Evolutionary conservation across 371 early-diverging fungal species (phyloP).

Genomic region (Dinochytrium kinnereticum): DNA sequence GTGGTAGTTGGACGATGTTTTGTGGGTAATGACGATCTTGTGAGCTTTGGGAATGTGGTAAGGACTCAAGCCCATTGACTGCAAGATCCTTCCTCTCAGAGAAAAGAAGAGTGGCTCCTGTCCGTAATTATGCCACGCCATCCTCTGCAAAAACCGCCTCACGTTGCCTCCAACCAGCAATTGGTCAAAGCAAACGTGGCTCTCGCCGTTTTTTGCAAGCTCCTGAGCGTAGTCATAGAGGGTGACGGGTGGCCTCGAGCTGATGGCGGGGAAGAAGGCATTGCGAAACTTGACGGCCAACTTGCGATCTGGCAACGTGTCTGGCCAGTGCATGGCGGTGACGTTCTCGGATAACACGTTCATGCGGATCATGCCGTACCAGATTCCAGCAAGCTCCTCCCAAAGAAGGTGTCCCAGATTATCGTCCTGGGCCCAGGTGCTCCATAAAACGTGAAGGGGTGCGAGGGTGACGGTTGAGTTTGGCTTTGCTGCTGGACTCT

Average conservation of each 20-base stretch:
- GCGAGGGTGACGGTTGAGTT: background rate
- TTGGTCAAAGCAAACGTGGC: conserved; percentile 40
- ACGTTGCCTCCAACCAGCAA: conserved; percentile 38
- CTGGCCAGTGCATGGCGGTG: conserved; percentile 33
- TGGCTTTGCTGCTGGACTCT: background rate
- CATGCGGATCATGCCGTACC: conserved; percentile 34
- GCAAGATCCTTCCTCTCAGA: conserved; percentile 27
- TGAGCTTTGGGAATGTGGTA: conserved; percentile 26
- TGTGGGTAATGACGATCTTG: conserved; percentile 39
- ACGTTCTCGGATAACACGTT: conserved; percentile 25
- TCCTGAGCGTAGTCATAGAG: conserved; percentile 23
- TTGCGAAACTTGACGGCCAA: conserved; percentile 28
- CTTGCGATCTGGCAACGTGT: conserved; percentile 22
- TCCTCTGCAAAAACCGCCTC: conserved; percentile 30
- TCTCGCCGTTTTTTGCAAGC: background rate
- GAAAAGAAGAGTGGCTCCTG: conserved; percentile 39
- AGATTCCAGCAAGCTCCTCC: conserved; percentile 40
- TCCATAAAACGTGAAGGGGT: conserved; percentile 19
- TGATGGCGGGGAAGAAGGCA: conserved; percentile 34
- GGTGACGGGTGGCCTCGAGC: conserved; percentile 14
- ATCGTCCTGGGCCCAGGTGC: conserved; percentile 33
- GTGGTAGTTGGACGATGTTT: conserved; percentile 32
- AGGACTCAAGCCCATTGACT: conserved; percentile 22
- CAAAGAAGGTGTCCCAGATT: conserved; percentile 43
- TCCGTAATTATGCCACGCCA: conserved; percentile 29